Percentiles rank a stretch among this genome's conserved stretches.
phyloP scores from a whole-genome alignment of 148 eudicot species.

The Pouteria glomerata region DNA sequence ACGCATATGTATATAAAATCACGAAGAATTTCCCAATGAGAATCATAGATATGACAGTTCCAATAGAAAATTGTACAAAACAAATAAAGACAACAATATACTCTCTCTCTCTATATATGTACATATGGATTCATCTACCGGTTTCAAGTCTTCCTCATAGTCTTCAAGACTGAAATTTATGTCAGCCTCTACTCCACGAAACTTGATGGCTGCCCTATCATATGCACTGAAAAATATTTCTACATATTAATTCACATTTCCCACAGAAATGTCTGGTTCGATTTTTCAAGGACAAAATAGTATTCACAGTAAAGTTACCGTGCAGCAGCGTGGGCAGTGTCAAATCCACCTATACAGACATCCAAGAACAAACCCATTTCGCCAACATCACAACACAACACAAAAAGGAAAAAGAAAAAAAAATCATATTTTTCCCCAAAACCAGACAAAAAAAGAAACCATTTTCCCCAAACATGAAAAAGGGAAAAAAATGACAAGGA shows the following conservation, averaged over 20 bases:
- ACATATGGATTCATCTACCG: no score
- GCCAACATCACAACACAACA: not conserved
- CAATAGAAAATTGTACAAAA: not conserved
- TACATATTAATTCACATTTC: constrained; percentile 7
- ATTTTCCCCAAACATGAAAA: not conserved
- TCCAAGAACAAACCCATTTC: constrained; percentile 15
- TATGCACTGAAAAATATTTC: constrained; percentile 55
- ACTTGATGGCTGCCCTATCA: constrained; percentile 98
- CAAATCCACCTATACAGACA: constrained; percentile 74
- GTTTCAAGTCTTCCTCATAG: constrained; percentile 85
- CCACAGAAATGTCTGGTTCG: not conserved
- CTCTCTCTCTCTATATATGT: constrained; percentile 5
- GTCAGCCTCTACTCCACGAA: constrained; percentile 92
- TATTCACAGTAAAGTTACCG: constrained; percentile 41
- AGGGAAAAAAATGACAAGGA: not conserved
- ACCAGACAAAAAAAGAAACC: not conserved
- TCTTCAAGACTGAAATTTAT: constrained; percentile 83
- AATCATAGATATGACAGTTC: not conserved
- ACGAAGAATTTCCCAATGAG: not conserved
- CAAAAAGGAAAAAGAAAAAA: not conserved
- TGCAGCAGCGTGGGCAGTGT: constrained; percentile 99
- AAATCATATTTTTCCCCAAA: not conserved
- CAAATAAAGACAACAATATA: not conserved
- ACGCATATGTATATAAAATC: not conserved
- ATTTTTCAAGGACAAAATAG: not conserved